These are phyloP conservation scores for Dianthus caryophyllus DNA, from an alignment of 148 eudicot species.

Conservation along the genomic window DNA sequence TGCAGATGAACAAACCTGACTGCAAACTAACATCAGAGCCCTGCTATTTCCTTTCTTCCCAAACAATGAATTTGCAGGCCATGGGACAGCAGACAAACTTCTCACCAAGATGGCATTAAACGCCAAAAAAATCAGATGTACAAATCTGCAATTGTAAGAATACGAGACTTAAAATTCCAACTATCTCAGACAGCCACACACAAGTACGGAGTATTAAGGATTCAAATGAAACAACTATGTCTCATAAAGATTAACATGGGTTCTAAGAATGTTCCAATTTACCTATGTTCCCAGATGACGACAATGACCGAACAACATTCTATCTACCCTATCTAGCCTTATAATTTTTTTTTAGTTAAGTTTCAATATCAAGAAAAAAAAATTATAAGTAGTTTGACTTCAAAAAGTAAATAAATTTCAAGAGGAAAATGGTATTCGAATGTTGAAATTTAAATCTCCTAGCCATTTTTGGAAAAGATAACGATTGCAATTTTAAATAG, in stretches of 20 bases:
- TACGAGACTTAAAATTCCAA: not conserved
- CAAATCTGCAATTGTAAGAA: constrained; percentile 22
- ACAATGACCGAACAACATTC: not conserved
- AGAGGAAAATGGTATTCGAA: too few species aligned
- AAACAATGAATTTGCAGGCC: constrained; percentile 29
- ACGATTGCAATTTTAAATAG: too few species aligned
- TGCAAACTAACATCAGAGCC: constrained; percentile 36
- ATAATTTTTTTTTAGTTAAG: too few species aligned
- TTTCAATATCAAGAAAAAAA: too few species aligned
- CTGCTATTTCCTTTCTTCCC: constrained; percentile 36
- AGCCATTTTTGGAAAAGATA: too few species aligned
- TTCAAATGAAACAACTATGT: not conserved
- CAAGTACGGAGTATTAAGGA: not conserved
- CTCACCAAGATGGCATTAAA: constrained; percentile 29
- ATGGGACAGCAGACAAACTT: constrained; percentile 25
- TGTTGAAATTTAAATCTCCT: too few species aligned
- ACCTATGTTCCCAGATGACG: not conserved
- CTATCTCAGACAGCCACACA: not conserved
- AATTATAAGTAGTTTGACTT: too few species aligned
- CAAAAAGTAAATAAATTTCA: too few species aligned
- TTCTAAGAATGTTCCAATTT: too few species aligned
- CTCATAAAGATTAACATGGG: not conserved
- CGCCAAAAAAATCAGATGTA: constrained; percentile 25
- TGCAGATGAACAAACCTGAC: constrained; percentile 35
- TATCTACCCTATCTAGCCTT: not conserved